Percentiles rank a stretch among this genome's conserved stretches.
Conservation (phyloP, 805 yeast genomes). For the Limtongia smithiae region DNA sequence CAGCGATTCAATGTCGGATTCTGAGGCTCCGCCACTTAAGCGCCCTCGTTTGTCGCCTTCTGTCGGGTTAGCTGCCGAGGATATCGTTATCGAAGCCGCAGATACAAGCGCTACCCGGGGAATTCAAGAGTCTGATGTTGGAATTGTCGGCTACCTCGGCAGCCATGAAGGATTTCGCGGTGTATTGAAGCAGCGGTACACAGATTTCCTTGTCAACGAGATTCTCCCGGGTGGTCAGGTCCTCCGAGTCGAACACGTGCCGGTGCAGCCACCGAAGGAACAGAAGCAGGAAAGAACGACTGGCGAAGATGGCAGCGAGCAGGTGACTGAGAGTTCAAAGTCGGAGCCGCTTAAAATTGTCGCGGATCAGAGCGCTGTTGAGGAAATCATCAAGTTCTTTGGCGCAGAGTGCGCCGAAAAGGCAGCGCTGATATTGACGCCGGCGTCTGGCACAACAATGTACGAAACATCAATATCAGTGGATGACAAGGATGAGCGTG, state of each 20-base stretch:
- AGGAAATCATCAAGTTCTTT: slow-evolving; percentile 49
- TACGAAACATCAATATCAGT: slow-evolving; percentile 57
- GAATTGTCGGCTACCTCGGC: slow-evolving; percentile 70
- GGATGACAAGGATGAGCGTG: slow-evolving; percentile 68
- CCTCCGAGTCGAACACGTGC: slow-evolving; percentile 70
- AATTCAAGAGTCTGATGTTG: slow-evolving; percentile 69
- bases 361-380: slow-evolving; percentile 46
- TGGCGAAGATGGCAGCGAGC: slow-evolving; percentile 38
- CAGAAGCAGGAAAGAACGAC: slow-evolving; percentile 47
- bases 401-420: slow-evolving; percentile 56
- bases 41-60: too few species aligned
- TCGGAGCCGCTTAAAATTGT: slow-evolving; percentile 14
- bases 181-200: slow-evolving; percentile 69
- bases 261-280: slow-evolving; percentile 45
- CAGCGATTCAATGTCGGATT: too few species aligned
- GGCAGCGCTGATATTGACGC: slow-evolving; percentile 1
- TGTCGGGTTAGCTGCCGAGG: too few species aligned
- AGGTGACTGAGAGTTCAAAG: slow-evolving; percentile 32
- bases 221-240: slow-evolving; percentile 66
- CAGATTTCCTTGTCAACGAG: slow-evolving; percentile 93
- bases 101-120: background rate
- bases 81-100: too few species aligned
- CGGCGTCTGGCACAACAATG: background rate
- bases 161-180: slow-evolving; percentile 68
- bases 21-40: too few species aligned